Evolutionary conservation across 371 early-diverging fungal genomes (phyloP).

Genomic region (Mycotypha africana): DNA sequence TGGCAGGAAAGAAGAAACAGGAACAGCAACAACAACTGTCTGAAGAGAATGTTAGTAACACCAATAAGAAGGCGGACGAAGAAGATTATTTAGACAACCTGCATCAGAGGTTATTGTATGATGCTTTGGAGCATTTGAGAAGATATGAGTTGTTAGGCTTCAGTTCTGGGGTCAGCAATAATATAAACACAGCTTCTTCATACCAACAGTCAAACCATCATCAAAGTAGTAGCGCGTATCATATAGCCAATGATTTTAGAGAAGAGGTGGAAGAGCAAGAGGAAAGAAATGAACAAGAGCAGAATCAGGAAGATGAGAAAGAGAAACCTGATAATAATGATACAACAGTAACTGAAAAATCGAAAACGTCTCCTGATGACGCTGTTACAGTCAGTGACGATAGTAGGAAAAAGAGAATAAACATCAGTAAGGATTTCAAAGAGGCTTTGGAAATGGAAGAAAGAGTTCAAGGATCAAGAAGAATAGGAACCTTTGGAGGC

Average conservation of each 20-base stretch:
- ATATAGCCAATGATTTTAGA: neutral
- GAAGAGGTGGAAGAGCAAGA: neutral
- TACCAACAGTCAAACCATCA: too few relatives aligned
- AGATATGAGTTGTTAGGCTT: conserved; percentile 52
- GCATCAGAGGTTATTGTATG: conserved; percentile 39
- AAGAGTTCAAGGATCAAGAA: conserved; percentile 9
- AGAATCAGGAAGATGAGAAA: neutral
- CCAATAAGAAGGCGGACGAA: too few relatives aligned
- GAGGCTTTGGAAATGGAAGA: neutral
- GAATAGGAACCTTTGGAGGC: conserved; percentile 17
- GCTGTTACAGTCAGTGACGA: neutral
- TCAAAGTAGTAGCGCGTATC: too few relatives aligned
- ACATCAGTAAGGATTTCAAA: neutral
- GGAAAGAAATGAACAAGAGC: neutral
- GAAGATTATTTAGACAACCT: conserved; percentile 34
- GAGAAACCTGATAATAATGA: neutral
- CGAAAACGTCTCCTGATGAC: neutral
- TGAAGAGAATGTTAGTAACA: conserved; percentile 15
- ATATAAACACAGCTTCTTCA: too few relatives aligned
- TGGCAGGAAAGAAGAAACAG: conserved; percentile 1
- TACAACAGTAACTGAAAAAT: neutral
- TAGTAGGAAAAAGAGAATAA: neutral
- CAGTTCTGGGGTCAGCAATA: too few relatives aligned
- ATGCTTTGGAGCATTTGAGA: conserved; percentile 46
- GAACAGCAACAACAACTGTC: neutral